These are phyloP conservation scores for Wickerhamomyces bovis DNA, from an alignment of 805 yeast genomes.

Conservation along the genomic window DNA sequence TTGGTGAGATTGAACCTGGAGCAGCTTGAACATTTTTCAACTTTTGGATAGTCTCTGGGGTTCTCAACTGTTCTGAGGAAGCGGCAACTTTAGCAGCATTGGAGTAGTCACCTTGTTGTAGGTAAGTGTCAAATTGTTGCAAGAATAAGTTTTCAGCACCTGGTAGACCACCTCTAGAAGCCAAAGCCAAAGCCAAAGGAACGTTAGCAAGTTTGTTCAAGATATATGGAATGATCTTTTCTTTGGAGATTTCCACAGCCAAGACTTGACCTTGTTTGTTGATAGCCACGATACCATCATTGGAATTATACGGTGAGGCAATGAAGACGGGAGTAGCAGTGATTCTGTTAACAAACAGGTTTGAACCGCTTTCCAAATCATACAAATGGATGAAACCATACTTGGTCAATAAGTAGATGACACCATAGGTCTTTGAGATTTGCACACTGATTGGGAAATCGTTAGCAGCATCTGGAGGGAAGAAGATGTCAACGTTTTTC, in stretches of 20 bases:
- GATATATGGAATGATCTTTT: conserved; percentile 83
- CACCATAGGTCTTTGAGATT: conserved; percentile 79
- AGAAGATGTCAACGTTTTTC: conserved; percentile 86
- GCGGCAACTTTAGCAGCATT: conserved; percentile 98
- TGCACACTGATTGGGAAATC: conserved; percentile 96
- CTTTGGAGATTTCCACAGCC: conserved; percentile 82
- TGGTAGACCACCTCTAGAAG: conserved; percentile 93
- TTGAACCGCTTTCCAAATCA: conserved; percentile 88
- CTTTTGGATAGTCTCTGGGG: conserved; percentile 89
- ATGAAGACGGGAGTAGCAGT: conserved; percentile 94
- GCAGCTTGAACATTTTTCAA: conserved; percentile 85
- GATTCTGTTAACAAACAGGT: conserved; percentile 91
- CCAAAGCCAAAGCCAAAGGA: conserved; percentile 76
- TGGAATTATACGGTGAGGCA: conserved; percentile 64
- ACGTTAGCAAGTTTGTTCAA: conserved; percentile 83
- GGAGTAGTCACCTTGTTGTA: conserved; percentile 79
- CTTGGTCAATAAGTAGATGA: conserved; percentile 85
- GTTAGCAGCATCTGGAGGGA: conserved; percentile 93
- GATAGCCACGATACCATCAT: conserved; percentile 85
- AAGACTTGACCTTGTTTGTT: conserved; percentile 94
- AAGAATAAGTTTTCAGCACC: conserved; percentile 92
- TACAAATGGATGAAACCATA: conserved; percentile 94
- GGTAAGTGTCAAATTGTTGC: conserved; percentile 84
- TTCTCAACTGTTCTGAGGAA: conserved; percentile 85
- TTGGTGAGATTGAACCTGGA: conserved; percentile 93